Evolutionary conservation across 1,139 yeast genomes (phyloP), one percentile per base, ranked within the genome.

Genomic region (Pichia sp.): DNA sequence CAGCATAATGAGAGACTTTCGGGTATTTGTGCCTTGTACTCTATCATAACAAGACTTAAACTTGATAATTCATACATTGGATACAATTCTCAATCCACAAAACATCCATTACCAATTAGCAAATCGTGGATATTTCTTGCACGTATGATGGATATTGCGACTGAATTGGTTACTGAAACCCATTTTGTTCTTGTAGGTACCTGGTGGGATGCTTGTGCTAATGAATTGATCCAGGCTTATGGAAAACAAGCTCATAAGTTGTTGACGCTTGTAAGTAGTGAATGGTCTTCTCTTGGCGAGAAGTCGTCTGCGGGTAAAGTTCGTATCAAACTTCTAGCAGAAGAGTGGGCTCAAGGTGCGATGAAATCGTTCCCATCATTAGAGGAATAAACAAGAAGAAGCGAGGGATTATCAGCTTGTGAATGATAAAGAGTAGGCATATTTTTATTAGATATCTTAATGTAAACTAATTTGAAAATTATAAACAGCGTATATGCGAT

Each of bases 161-260:
- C 57, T 4, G 63, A 64, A 0, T 59, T 75, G 9, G 59, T 87
- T 11, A 68, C 77, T 0, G 82, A 87, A 52, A 75, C 84, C 0
- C 95, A 88, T 59, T 90, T 73, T 59, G 71, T 81, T 0, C 75
- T 85, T 2, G 73, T 81, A 6, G 81, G 88, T 2, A 77, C 85
- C 38, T 90, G 97, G 96, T 87, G 97, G 95, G 98, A 94, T 52
- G 79, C 90, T 5, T 73, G 84, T 39, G 92, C 86, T 1, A 54
- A 55, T 11, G 68, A 75, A 39, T 77, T 92, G 47, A 48, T 71
- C 7, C 57, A 60, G 10, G 71, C 71, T 0, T 94, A 79, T 61
- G 88, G 90, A 1, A 62, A 55, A 5, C 98, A 92, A 64, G 94
- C 79, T 3, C 48, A 45, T 4, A 92, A 94, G 58, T 50, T 90